Evolutionary conservation across 106 monocot species (phyloP).

Genomic region (Dioscorea zingiberensis): DNA sequence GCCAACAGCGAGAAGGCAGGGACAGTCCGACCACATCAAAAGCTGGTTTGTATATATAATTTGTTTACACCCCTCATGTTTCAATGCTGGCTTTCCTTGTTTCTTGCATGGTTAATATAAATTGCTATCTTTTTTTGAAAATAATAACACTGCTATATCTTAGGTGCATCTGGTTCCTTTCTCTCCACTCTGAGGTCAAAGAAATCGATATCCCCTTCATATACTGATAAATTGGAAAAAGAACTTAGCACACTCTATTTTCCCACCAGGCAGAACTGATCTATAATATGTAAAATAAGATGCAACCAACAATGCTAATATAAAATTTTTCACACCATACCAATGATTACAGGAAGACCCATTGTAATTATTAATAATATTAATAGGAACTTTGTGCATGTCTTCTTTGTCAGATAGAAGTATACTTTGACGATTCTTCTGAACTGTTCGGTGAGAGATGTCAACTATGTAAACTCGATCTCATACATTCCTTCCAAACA

Average conservation of each 20-base stretch:
- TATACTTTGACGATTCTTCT: not conserved
- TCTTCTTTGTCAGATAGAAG: slow-evolving; percentile 1
- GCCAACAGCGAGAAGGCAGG: too few species aligned
- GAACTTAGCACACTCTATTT: not conserved
- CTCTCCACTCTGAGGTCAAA: too few species aligned
- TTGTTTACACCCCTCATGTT: too few species aligned
- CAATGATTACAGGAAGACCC: too few species aligned
- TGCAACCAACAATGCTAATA: not conserved
- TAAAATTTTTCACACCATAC: not conserved
- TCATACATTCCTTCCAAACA: slow-evolving; percentile 26
- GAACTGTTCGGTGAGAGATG: slow-evolving; percentile 28
- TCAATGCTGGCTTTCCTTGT: too few species aligned
- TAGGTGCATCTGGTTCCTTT: too few species aligned
- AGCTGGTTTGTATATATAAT: too few species aligned
- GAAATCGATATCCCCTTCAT: not conserved
- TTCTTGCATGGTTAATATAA: too few species aligned
- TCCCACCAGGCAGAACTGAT: not conserved
- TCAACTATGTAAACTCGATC: slow-evolving; percentile 33
- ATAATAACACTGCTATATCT: too few species aligned
- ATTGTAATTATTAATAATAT: not conserved
- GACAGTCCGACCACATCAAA: too few species aligned
- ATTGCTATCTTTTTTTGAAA: too few species aligned
- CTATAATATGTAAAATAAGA: not conserved
- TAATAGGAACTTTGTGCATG: not conserved
- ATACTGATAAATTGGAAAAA: not conserved